These are phyloP conservation scores for Globomyces sp. DNA, from an alignment of 371 early-diverging fungal genomes.

Conservation along the genomic window DNA sequence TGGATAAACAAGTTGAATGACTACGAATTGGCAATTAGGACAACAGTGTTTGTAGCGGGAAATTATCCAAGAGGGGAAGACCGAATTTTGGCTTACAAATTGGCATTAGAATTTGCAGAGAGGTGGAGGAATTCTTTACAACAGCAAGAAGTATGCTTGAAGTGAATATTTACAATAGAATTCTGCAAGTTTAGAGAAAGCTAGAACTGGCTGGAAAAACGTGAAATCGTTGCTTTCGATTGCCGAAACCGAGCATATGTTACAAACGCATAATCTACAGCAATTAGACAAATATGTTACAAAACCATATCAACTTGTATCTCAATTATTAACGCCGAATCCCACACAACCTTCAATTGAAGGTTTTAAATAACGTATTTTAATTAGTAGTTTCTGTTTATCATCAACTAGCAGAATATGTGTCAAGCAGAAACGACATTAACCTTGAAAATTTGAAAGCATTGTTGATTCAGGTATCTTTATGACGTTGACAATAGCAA, in stretches of 20 bases:
- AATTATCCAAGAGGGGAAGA: conserved; percentile 42
- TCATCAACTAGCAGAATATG: conserved; percentile 7
- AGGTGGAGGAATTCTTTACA: conserved; percentile 14
- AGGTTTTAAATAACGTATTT: not conserved
- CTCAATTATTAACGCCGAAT: conserved; percentile 11
- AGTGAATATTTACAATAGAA: not conserved
- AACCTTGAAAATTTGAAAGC: conserved; percentile 28
- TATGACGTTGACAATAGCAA: not conserved
- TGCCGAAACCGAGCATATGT: conserved; percentile 10
- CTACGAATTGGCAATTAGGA: conserved; percentile 25
- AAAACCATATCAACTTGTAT: conserved; percentile 6
- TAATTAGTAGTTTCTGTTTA: not conserved
- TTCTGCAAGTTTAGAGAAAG: conserved; percentile 18
- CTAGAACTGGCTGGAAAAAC: conserved; percentile 17
- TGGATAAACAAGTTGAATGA: conserved; percentile 30
- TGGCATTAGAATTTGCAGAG: conserved; percentile 34
- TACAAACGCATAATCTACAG: conserved; percentile 1
- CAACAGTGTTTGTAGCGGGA: conserved; percentile 31
- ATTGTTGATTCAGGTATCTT: conserved; percentile 22
- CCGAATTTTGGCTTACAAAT: conserved; percentile 35
- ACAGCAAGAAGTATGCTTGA: not conserved
- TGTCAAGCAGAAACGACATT: conserved; percentile 36
- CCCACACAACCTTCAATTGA: not conserved
- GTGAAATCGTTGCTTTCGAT: conserved; percentile 5
- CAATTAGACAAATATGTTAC: not conserved